Evolutionary conservation across 225 moss, liverwort and hornwort genomes (phyloP), one percentile per base, ranked within the genome.

Genomic region (Polytrichum formosum): DNA sequence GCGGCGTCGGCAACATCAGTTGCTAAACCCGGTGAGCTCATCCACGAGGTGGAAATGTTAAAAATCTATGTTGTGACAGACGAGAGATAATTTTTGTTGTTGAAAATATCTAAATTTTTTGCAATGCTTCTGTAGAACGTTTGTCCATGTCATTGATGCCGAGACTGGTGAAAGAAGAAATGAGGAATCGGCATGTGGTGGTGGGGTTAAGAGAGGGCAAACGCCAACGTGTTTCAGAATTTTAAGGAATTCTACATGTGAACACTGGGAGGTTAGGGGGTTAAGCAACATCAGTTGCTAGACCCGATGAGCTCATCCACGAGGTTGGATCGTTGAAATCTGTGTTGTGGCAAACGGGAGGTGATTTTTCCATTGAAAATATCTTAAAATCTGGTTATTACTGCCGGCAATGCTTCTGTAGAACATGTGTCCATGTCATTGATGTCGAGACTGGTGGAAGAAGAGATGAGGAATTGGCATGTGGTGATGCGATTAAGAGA

Each of bases 21-120:
- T 5, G 6, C 68, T 58, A 76, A 76, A 31, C 54, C 85, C 0
- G 75, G 86, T 86, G 61, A 71, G 77, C 16, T 10, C 56, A 19
- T 56, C 56, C 56, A 20, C 21, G 56, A 19, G 7, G 21, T 56
- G n/a, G 19, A 19, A 7, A 56, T 56, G 7, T 56, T 56, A n/a
- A 56, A 23, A 21, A n/a, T 56, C 56, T 56, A 5, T 21, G 21
- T 56, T 21, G 19, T 56, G n/a, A 9, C 22, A 18, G 1, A 20
- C n/a, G 5, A n/a, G 4, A 18, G 56, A 56, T 18, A 5, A n/a
- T 56, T 56, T 20, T 56, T 7, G 23, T 23, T 31, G 31, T 31
- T 31, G 31, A 31, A 31, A 31, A 31, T 7, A 31, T 31, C 7
- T 31, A 7, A 31, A 31, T 7, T 7, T 7, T 1, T 31, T 6